phyloP scores from a whole-genome alignment of 495 filamentous ascomycete genomes.

The Penicillium silybi region DNA sequence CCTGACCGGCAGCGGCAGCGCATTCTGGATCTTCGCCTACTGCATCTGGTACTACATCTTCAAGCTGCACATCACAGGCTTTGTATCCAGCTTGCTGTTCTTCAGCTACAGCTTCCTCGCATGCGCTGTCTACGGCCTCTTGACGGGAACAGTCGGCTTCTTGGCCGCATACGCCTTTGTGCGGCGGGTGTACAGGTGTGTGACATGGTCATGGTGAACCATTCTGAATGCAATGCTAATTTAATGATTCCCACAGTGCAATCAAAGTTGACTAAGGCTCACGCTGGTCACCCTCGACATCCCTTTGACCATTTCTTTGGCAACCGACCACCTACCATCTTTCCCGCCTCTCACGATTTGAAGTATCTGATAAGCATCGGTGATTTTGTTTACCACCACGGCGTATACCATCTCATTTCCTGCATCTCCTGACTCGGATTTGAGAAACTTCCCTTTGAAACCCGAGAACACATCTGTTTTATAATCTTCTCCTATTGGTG shows the following conservation, averaged over 20 bases:
- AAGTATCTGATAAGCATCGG: slow-evolving; percentile 23
- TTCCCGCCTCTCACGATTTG: slow-evolving; percentile 13
- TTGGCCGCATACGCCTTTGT: slow-evolving; percentile 86
- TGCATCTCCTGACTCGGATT: slow-evolving; percentile 11
- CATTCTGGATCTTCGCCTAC: slow-evolving; percentile 83
- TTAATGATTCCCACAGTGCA: slow-evolving; percentile 17
- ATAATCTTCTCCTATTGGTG: background rate
- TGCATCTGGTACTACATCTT: slow-evolving; percentile 83
- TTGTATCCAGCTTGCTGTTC: slow-evolving; percentile 77
- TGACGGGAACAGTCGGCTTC: slow-evolving; percentile 86
- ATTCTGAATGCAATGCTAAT: background rate
- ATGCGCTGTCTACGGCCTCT: slow-evolving; percentile 76
- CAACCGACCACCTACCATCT: background rate
- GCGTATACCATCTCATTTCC: slow-evolving; percentile 19
- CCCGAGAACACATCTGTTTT: background rate
- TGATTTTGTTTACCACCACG: slow-evolving; percentile 19
- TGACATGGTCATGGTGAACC: background rate
- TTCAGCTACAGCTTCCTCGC: slow-evolving; percentile 82
- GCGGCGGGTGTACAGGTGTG: slow-evolving; percentile 78
- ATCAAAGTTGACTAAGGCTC: slow-evolving; percentile 39
- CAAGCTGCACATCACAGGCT: slow-evolving; percentile 78
- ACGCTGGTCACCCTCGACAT: background rate
- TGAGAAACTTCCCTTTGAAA: background rate
- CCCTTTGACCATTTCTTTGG: slow-evolving; percentile 12
- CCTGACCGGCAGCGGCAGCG: slow-evolving; percentile 72